Conservation (phyloP, 768 basidiomycete genomes). For the Rhizopogon roseolus region DNA sequence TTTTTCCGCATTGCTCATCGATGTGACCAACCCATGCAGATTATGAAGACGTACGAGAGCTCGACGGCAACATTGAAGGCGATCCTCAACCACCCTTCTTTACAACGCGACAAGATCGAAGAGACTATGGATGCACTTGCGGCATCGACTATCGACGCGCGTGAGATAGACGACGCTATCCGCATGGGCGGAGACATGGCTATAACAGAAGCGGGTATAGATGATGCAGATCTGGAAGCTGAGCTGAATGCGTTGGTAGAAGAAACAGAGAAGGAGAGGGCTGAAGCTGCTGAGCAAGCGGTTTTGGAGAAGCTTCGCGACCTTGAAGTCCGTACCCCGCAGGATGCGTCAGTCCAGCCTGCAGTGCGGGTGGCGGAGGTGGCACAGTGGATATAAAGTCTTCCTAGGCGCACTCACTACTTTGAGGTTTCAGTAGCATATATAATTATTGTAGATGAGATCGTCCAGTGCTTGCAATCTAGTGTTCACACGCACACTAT, state of each 20-base stretch:
- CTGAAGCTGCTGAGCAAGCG: conserved; percentile 28
- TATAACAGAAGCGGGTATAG: conserved; percentile 37
- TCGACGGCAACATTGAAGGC: conserved; percentile 73
- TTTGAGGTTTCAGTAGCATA: no score
- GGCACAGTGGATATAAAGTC: background rate
- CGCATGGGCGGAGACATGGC: conserved; percentile 61
- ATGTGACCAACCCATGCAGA: conserved; percentile 37
- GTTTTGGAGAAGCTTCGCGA: conserved; percentile 14
- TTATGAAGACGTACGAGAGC: conserved; percentile 81
- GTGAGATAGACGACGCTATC: conserved; percentile 79
- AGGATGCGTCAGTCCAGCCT: background rate
- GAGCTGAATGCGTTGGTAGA: conserved; percentile 58
- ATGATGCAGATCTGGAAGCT: conserved; percentile 54
- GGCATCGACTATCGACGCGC: conserved; percentile 75
- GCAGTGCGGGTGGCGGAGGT: background rate
- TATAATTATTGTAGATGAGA: no score
- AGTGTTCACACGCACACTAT: no score
- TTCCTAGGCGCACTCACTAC: no score
- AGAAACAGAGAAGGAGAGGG: conserved; percentile 36
- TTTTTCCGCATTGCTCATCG: background rate
- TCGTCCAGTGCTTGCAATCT: no score
- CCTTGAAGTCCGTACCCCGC: conserved; percentile 11
- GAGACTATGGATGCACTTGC: conserved; percentile 86
- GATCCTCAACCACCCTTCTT: conserved; percentile 74
- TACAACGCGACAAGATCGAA: conserved; percentile 77